Evolutionary conservation across 208 protist species (phyloP), one percentile per base, ranked within the genome.

Genomic region (Strigomonas culicis): DNA sequence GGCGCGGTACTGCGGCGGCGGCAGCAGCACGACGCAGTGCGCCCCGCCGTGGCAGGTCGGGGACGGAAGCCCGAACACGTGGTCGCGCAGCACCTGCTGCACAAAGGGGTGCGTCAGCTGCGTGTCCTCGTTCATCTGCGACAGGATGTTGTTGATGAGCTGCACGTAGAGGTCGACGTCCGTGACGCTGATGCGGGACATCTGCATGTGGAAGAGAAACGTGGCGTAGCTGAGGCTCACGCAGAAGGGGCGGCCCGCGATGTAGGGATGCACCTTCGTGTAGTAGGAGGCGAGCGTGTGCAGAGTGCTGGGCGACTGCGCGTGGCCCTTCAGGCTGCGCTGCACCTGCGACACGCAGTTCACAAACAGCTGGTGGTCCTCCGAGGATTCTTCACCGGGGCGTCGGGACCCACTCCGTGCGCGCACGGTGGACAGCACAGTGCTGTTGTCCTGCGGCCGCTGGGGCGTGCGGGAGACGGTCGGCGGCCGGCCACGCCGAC

Each of bases 191-290:
- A 96, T 86, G 58, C 85, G 87, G 44, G 90, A 74, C 90, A 96
- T 96, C 65, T 96, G 87, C 62, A 94, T 84, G 64, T 96, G 90
- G 59, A 93, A 96, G 19, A 96, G 77, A 67, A 96, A 96, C 11
- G 90, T 94, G 21, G 87, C 72, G 66, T 86, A 92, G 76, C 87
- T 94, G 39, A 96, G 81, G 24, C 74, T 84, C 17, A 96, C 90
- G 56, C 90, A 96, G 72, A 96, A 96, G 15, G 90, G 87, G 11
- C 77, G 71, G 22, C 71, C 84, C 43, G 94, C 84, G 41, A 96
- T 82, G 63, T 79, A 66, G 8, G 90, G 90, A 63, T 84, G 77
- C 21, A 74, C 59, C 17, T 75, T 71, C 1, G 90, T 96, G 75
- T 93, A 96, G 74, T 96, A 93, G 4, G 90, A 94, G 13, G 83